phyloP scores from a whole-genome alignment of 2,329 filamentous ascomycete species.

The Immersiporthe knoxdaviesiana region DNA sequence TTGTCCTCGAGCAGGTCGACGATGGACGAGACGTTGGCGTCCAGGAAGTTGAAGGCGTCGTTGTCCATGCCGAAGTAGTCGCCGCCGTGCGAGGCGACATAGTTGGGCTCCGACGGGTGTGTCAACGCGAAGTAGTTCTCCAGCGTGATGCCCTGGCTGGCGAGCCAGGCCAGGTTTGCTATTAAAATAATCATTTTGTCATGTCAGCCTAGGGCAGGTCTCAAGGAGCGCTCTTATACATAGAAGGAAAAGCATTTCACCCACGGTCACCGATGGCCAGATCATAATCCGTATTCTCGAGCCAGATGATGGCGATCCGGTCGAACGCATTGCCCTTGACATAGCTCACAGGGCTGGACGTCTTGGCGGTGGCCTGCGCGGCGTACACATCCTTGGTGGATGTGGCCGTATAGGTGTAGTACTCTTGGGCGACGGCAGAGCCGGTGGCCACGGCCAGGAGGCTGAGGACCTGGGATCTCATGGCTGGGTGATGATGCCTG shows the following conservation, averaged over 20 bases:
- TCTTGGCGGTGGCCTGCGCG: conserved; percentile 63
- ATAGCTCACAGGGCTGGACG: conserved; percentile 61
- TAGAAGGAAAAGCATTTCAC: conserved; percentile 35
- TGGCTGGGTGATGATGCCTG: conserved; percentile 5
- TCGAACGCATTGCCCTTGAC: conserved; percentile 75
- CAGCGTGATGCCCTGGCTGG: conserved; percentile 64
- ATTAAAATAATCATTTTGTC: neutral
- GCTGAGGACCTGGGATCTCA: conserved; percentile 22
- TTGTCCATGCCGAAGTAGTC: conserved; percentile 76
- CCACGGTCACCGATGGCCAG: conserved; percentile 65
- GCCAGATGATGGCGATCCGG: conserved; percentile 73
- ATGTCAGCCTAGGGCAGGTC: neutral
- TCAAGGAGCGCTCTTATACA: neutral
- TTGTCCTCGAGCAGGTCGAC: conserved; percentile 70
- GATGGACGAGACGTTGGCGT: conserved; percentile 65
- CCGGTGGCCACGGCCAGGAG: conserved; percentile 25
- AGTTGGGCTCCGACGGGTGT: conserved; percentile 78
- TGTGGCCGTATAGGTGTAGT: conserved; percentile 57
- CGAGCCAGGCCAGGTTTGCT: conserved; percentile 60
- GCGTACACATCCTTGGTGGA: conserved; percentile 53
- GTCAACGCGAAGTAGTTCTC: conserved; percentile 64
- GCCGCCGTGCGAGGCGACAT: conserved; percentile 68
- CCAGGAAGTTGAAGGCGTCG: conserved; percentile 64
- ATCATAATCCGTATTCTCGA: conserved; percentile 75
- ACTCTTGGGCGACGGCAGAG: conserved; percentile 34